Base-by-base conservation (phyloP, 495 filamentous ascomycete genomes). In the Poronia punctata region DNA sequence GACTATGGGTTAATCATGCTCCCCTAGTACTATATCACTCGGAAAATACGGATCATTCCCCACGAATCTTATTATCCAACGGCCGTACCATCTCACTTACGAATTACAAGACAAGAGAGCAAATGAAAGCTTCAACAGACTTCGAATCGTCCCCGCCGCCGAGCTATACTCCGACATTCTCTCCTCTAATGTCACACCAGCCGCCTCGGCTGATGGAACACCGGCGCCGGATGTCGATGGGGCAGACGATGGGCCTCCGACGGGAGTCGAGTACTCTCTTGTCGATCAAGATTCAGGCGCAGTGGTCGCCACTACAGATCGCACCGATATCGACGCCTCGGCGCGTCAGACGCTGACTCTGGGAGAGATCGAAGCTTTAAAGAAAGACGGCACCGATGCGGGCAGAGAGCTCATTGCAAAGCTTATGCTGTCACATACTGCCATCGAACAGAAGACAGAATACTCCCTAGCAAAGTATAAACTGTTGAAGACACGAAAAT, bases 391-490 rank as follows among this genome's bases (percentile, higher is more conserved):
- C 2, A 78, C 73, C 23, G 80, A 80, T 15, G 83, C 86, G 0
- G 92, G 92, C 7, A 85, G 84, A 60, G 88, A 94, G 29, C 72
- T 98, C 25, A 86, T 98, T 37, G 80, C 82, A 24, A 92, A 86
- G 59, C 72, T 98, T 2, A 64, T 98, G 55, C 70, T 83, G 14
- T 87, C 84, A 10, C 92, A 98, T 62, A 75, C 79, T 3, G 84
- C 82, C 0, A 66, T 97, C 19, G 88, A 93, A 46, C 83, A 98
- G 67, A 98, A 97, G 68, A 96, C 92, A 0, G 75, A 82, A 2
- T 98, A 94, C 60, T 87, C 85, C 5, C 66, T 95, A 14, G 88
- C 89, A 16, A 98, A 98, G 58, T 98, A 98, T 56, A 93, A 88
- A 32, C 66, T 97, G 11, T 75, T 92, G 15, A 98, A 98, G 68